These are phyloP conservation scores for Nidularia pulvinata DNA, from an alignment of 768 basidiomycete genomes.

Conservation along the genomic window DNA sequence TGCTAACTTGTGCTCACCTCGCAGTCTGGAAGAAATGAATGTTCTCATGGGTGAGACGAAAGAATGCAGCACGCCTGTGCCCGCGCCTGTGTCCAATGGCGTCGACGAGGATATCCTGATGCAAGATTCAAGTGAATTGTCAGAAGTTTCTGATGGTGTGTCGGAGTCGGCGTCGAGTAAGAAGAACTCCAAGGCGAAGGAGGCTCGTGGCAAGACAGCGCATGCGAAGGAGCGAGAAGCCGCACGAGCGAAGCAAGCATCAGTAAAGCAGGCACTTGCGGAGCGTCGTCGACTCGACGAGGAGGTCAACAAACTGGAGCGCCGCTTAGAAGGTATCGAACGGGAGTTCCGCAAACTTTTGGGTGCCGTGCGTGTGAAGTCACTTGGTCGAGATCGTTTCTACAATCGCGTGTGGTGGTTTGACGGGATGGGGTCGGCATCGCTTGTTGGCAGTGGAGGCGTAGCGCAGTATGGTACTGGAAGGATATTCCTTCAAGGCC, in stretches of 20 bases:
- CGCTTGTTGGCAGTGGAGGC: conserved; percentile 77
- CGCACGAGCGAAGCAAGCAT: conserved; percentile 75
- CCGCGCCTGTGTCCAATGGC: conserved; percentile 35
- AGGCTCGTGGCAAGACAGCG: conserved; percentile 52
- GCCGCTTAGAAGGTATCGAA: conserved; percentile 84
- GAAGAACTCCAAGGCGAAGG: conserved; percentile 41
- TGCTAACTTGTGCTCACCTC: conserved; percentile 1
- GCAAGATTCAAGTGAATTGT: conserved; percentile 72
- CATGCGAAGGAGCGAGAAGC: conserved; percentile 83
- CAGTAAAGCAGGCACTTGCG: conserved; percentile 77
- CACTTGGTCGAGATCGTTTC: conserved; percentile 91
- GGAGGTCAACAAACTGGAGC: conserved; percentile 82
- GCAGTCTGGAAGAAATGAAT: conserved; percentile 75
- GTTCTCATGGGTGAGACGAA: conserved; percentile 57
- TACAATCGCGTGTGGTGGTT: conserved; percentile 99
- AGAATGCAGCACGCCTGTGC: conserved; percentile 37
- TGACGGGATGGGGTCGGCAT: conserved; percentile 90
- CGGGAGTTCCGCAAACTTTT: conserved; percentile 92
- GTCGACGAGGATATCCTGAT: conserved; percentile 58
- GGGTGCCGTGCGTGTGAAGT: conserved; percentile 83
- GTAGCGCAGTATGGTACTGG: conserved; percentile 87
- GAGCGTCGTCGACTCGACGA: conserved; percentile 87
- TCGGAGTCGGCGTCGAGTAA: conserved; percentile 52
- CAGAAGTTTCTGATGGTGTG: conserved; percentile 68
- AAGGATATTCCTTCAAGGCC: conserved; percentile 91